phyloP scores from a whole-genome alignment of 2,329 filamentous ascomycete genomes.

The Aspergillus sp. region DNA sequence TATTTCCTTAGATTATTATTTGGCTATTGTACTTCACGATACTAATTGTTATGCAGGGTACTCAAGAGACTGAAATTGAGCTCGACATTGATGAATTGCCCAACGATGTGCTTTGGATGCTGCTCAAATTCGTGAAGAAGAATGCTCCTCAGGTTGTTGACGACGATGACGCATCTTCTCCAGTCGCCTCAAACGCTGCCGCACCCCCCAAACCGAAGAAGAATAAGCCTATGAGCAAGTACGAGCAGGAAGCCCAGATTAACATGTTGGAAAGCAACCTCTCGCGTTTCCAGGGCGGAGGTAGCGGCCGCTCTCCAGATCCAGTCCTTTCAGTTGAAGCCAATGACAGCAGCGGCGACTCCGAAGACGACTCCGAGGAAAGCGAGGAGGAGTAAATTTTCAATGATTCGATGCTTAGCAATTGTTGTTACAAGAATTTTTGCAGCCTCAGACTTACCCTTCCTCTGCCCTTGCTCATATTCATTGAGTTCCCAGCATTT shows the following conservation, averaged over 20 bases:
- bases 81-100: conserved; percentile 51
- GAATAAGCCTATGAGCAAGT: conserved; percentile 54
- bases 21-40: neutral
- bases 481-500: neutral
- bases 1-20: no score
- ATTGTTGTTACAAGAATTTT: neutral
- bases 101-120: conserved; percentile 46
- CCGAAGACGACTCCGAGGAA: conserved; percentile 50
- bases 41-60: conserved; percentile 30
- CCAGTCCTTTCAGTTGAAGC: conserved; percentile 45
- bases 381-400: conserved; percentile 48
- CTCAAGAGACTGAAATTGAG: conserved; percentile 49
- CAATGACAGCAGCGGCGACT: conserved; percentile 47
- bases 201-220: conserved; percentile 48
- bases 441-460: conserved; percentile 7
- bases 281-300: conserved; percentile 46
- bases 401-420: neutral
- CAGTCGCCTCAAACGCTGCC: conserved; percentile 32
- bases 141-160: conserved; percentile 44
- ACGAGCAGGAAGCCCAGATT: conserved; percentile 52
- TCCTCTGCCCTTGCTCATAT: conserved; percentile 9
- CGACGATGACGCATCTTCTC: conserved; percentile 41
- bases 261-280: conserved; percentile 49
- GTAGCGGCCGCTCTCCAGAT: conserved; percentile 42
- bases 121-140: conserved; percentile 50